Base-by-base conservation (phyloP, 2,329 filamentous ascomycete genomes). In the Colletotrichum sp. region DNA sequence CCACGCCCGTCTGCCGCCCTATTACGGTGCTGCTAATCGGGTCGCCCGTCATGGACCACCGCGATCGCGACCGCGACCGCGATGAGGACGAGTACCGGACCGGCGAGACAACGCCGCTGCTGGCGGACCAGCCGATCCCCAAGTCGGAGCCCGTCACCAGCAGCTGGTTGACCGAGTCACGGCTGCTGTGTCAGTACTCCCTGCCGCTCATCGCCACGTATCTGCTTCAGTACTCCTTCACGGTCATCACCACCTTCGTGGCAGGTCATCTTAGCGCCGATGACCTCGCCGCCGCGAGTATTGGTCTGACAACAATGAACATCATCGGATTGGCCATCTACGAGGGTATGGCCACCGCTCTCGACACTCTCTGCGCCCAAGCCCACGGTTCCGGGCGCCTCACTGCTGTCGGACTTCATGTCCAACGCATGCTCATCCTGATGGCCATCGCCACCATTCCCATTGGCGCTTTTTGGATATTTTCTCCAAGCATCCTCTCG, bases 221-320 rank as follows among this genome's bases (percentile, higher is more conserved):
- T 76, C 80, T 91, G 1, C 83, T 91, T 7, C 76, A 77, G 63
- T 91, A 90, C 78, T 88, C 85, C 9, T 89, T 88, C 78, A 88
- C 83, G 69, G 82, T 90, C 39, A 86, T 89, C 71, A 89, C 88
- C 2, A 89, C 88, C 26, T 86, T 89, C 52, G 87, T 89, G 1
- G 89, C 88, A 0, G 89, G 89, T 1, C 89, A 89, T 78, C 84
- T 91, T 10, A 86, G 89, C 24, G 87, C 87, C 5, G 86, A 88
- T 78, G 89, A 89, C 73, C 80, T 91, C 12, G 89, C 88, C 2
- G 89, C 89, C 0, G 88, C 89, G 0, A 88, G 86, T 69, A 80
- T 91, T 18, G 88, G 88, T 28, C 86, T 88, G 28, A 90, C 88
- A 61, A 90, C 89, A 0, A 88, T 89, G 78, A 90, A 88, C 75